Evolutionary conservation across 2,329 filamentous ascomycete species (phyloP), one percentile per base, ranked within the genome.

Genomic region (Arthrobotrys entomopaga): DNA sequence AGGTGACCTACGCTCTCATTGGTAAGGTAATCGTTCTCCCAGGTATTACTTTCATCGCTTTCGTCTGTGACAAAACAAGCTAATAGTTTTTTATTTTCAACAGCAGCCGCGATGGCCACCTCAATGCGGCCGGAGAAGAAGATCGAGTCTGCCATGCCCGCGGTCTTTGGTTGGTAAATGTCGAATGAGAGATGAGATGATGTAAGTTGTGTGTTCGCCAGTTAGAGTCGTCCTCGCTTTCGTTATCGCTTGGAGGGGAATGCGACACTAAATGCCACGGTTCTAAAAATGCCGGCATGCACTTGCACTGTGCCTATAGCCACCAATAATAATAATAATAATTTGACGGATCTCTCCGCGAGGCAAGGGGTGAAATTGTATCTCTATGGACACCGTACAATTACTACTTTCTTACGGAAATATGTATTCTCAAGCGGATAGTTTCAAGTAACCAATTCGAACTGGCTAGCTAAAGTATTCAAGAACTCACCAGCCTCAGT

Each of bases 41-140:
- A 75, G 7, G 42, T 19, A 22, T 64, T 64, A 26, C 57, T 59
- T n/a, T 57, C 57, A 20, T 75, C 70, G 52, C 24, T 52, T 13
- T 75, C 70, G 34, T 75, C 70, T 40, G 70, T 75, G 22, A 75
- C 59, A 16, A 69, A 75, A 29, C 70, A 75, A 4, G 52, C 70
- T 13, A 75, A 38, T 2, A 63, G 57, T 19, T 75, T 75, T 8
- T 48, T 49, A 24, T 53, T 65, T 2, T 48, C 15, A 40, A 75
- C 59, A 46, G 63, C 64, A 43, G 63, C 58, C 22, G 59, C 57
- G 29, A 75, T 75, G 24, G 70, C 70, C 19, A 43, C 64, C 54
- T 75, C 70, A 20, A 75, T 60, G 26, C 49, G 50, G 13, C 70
- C 64, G 50, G 64, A 63, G 64, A 75, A 75, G 64, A 75, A 75